Evolutionary conservation across 2,329 filamentous ascomycete genomes (phyloP), one percentile per base, ranked within the genome.

Genomic region (Botryotinia globosa): DNA sequence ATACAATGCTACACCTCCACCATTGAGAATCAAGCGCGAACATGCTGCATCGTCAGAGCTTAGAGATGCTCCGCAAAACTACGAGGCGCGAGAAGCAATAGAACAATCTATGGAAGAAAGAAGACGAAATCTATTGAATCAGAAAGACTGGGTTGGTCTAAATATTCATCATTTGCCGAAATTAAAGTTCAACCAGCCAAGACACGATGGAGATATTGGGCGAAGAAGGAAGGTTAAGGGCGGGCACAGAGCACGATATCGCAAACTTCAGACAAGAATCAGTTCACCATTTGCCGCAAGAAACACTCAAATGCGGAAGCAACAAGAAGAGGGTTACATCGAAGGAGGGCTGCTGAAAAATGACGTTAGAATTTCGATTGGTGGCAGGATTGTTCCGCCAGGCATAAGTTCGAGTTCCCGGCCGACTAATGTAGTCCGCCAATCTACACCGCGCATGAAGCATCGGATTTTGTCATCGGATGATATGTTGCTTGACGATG

Each of bases 61-160:
- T 44, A 20, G 16, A 32, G 14, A 39, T 14, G 45, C n/a, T n/a
- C 62, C 69, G 18, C 69, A 69, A 10, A 29, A 64, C 34, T 58
- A 67, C 22, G 69, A 56, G n/a, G 14, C n/a, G 22, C 51, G 68
- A 56, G 71, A 73, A 37, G 32, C 72, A 68, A 56, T 64, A n/a
- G 70, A 74, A 29, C 73, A 76, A 6, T 72, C 75, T 22, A 69
- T 78, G 32, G 74, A 72, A n/a, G 73, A 76, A 42, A 80, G 77
- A 67, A 78, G 74, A 72, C 73, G 73, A 62, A 78, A 74, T 59
- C 67, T 81, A 48, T 76, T 81, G 62, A 67, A 72, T 16, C 77
- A 76, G 37, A 74, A 74, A 37, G 80, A 81, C 67, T 81, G 80
- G 80, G 74, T 78, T 25, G 78, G 80, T n/a, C 66, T 78, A 10